Base-by-base conservation (phyloP, 139 green algal genomes). In the Auxenochlorella protothecoides region DNA sequence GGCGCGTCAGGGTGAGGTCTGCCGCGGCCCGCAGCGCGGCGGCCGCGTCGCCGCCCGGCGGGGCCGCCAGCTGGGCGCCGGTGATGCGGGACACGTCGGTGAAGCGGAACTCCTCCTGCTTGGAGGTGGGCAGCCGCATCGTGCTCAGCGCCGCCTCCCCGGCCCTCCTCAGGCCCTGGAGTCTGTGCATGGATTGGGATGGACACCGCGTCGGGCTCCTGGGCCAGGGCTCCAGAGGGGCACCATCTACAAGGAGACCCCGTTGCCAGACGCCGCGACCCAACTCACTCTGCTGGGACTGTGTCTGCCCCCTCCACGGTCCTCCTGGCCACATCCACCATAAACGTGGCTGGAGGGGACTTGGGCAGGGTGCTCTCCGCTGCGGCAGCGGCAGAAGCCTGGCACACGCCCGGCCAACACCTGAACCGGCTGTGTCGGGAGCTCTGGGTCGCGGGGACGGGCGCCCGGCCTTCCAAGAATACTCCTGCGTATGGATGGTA, bases 101-200 rank as follows among this genome's bases (percentile, higher is more conserved):
- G 81, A 87, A 97, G 8, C 91, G 81, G 60, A 88, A 97, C n/a
- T 90, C 86, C 71, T 96, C 91, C 66, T 92, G 87, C 60, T 80
- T 77, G 4, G 73, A 90, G 53, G 74, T 94, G 51, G 91, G 91
- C 88, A 97, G 89, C 27, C 86, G 85, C 65, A 87, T 55, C 0
- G 77, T 86, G 27, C 64, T 66, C 27, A 93, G 68, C 8, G 85
- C 81, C 3, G 64, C 15, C 16, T 72, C 57, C 73, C 81, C 86
- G 14, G 61, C 44, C 14, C 62, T 53, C 4, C 66, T 75, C 59
- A 93, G 66, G 4, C 44, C 63, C 27, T 44, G 27, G 27, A 44
- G 27, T 44, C 27, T 44, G 27, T 44, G 27, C 27, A 1, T 44
- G 27, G 27, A 44, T 44, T 44, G 27, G 27, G 27, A 44, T 44